Base-by-base conservation (phyloP, 75 land plant species). In the Adiantum capillusveneris region DNA sequence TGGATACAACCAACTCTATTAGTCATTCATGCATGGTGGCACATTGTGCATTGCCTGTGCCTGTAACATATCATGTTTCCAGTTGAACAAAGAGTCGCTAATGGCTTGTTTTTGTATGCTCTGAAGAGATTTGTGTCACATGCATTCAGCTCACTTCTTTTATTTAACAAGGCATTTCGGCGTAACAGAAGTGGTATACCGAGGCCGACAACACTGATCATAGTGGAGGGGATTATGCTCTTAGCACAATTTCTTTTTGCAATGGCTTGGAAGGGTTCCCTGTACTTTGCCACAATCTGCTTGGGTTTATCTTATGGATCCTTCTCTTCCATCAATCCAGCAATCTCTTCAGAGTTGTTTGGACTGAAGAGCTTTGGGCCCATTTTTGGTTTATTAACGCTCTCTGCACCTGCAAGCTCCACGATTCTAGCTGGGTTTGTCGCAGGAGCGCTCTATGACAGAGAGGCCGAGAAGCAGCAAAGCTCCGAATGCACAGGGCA, bases 361-460 rank as follows among this genome's bases (percentile, higher is more conserved):
- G 80, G 80, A 19, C 49, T 77, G 57, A 67, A 63, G 52, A 67
- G 63, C 29, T 77, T 77, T 44, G 80, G 79, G 18, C 46, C 57
- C 25, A 31, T 77, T n/a, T 77, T 75, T 72, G 76, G 76, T 55
- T 67, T 77, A 31, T 60, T 77, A 18, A 65, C 53, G 20, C 37
- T 77, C 27, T 73, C 80, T 20, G 66, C 59, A 41, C 87, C 93
- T 39, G 75, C 77, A 28, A 87, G 87, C 41, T 81, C 86, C 2
- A 60, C 85, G 12, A 61, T 89, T 16, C 85, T 89, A 54, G 85
- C 88, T 11, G 86, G 89, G 20, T 48, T 85, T 19, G 75, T 85
- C 16, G 95, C 95, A 1, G 87, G 89, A 43, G 57, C 54, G 25
- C 76, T 93, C 14, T 93, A 93, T 61, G 95, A 93, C 60, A 45